These are phyloP conservation scores for Lipomyces japonicus DNA, from an alignment of 805 yeast genomes.

Conservation along the genomic window DNA sequence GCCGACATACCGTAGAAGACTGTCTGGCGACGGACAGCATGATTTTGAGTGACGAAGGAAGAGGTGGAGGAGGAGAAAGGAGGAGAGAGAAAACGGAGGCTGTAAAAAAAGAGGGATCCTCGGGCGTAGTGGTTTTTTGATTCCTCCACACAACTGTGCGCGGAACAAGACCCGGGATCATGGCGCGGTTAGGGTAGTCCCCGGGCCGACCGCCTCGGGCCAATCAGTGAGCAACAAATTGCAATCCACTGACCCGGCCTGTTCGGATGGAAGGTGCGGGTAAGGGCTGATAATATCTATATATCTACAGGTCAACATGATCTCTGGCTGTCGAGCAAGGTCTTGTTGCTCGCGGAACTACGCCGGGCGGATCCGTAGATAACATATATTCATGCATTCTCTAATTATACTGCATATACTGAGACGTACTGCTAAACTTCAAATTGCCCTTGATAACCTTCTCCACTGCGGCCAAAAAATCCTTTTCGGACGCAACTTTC, in stretches of 20 bases:
- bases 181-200: no score
- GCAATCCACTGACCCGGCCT: background rate
- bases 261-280: no score
- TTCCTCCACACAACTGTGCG: no score
- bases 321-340: background rate
- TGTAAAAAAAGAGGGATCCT: background rate
- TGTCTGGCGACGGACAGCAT: constrained; percentile 21
- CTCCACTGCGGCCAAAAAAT: constrained; percentile 94
- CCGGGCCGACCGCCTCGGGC: constrained; percentile 3
- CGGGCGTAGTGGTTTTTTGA: no score
- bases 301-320: background rate
- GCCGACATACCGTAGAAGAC: constrained; percentile 14
- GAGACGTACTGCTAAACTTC: constrained; percentile 94
- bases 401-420: constrained; percentile 74
- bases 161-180: no score
- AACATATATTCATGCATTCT: no score
- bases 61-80: background rate
- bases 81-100: constrained; percentile 4
- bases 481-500: constrained; percentile 97
- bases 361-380: no score
- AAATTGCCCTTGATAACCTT: constrained; percentile 98
- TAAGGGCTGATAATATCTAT: background rate
- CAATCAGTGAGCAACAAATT: constrained; percentile 1
- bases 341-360: no score
- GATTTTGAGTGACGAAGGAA: background rate